Evolutionary conservation across 352 stramenopile species (phyloP).

Genomic region (Phytophthora melonis): DNA sequence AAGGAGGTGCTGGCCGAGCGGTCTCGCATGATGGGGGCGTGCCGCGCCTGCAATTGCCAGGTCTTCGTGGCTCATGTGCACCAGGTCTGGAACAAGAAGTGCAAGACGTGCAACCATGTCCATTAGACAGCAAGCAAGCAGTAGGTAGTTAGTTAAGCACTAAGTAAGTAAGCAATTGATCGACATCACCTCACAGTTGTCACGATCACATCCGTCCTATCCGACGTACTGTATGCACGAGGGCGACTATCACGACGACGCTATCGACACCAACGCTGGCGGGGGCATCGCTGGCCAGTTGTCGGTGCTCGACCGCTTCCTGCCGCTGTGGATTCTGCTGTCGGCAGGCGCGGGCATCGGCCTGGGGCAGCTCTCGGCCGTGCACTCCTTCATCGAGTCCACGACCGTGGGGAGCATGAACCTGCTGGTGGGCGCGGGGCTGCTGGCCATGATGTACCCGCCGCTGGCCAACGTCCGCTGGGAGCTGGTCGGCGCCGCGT

Average conservation of each 20-base stretch:
- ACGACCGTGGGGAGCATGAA: conserved; percentile 64
- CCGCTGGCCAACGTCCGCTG: conserved; percentile 65
- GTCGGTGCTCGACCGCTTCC: conserved; percentile 53
- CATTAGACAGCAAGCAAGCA: conserved; percentile 37
- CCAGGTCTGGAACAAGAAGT: conserved; percentile 74
- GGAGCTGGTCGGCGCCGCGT: conserved; percentile 52
- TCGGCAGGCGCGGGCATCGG: conserved; percentile 49
- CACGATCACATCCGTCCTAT: not conserved
- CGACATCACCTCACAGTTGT: not conserved
- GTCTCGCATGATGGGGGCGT: conserved; percentile 55
- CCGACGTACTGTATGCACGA: not conserved
- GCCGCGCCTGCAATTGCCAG: conserved; percentile 51
- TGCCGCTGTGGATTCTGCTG: conserved; percentile 71
- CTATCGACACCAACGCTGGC: not conserved
- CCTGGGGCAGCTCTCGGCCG: conserved; percentile 50
- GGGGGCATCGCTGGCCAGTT: not conserved
- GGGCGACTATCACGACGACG: conserved; percentile 1
- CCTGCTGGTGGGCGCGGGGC: conserved; percentile 56
- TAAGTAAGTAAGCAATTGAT: not conserved
- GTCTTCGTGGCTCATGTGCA: conserved; percentile 53
- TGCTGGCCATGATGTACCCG: conserved; percentile 76
- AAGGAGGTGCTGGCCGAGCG: conserved; percentile 43
- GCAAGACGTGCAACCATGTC: conserved; percentile 65
- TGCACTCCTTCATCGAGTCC: conserved; percentile 54
- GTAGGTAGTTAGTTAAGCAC: not conserved